These are phyloP conservation scores for Pinus taeda DNA, from an alignment of 75 land plant species.

Conservation along the genomic window DNA sequence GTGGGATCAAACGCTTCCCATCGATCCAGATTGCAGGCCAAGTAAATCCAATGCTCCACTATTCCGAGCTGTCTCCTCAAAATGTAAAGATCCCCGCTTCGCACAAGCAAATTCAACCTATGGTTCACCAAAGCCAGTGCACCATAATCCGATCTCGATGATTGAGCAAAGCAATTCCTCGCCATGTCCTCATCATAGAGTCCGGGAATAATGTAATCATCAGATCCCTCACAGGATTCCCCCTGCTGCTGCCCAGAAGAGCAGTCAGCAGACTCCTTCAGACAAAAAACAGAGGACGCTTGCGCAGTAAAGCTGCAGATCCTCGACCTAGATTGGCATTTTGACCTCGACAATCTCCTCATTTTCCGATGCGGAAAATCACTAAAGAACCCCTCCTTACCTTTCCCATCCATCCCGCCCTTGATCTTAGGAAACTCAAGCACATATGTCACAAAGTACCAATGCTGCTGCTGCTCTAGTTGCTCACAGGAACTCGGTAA, in stretches of 20 bases:
- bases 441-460: conserved; percentile 10
- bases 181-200: conserved; percentile 42
- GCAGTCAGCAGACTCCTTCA: background rate
- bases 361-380: background rate
- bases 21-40: conserved; percentile 23
- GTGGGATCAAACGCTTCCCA: conserved; percentile 63
- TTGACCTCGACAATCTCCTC: background rate
- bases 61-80: conserved; percentile 34
- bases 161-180: conserved; percentile 28
- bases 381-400: background rate
- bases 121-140: conserved; percentile 28
- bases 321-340: background rate
- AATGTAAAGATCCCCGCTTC: conserved; percentile 36
- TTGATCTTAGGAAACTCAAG: conserved; percentile 14
- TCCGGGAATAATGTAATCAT: conserved; percentile 20
- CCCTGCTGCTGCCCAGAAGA: background rate
- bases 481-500: conserved; percentile 30
- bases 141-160: conserved; percentile 43
- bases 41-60: conserved; percentile 59
- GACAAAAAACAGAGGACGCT: background rate
- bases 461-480: background rate
- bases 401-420: conserved; percentile 7
- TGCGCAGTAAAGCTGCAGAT: background rate
- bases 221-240: background rate
- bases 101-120: conserved; percentile 26